These are phyloP conservation scores for Cladophialophora bantiana DNA, from an alignment of 2,329 filamentous ascomycete species.

Conservation along the genomic window DNA sequence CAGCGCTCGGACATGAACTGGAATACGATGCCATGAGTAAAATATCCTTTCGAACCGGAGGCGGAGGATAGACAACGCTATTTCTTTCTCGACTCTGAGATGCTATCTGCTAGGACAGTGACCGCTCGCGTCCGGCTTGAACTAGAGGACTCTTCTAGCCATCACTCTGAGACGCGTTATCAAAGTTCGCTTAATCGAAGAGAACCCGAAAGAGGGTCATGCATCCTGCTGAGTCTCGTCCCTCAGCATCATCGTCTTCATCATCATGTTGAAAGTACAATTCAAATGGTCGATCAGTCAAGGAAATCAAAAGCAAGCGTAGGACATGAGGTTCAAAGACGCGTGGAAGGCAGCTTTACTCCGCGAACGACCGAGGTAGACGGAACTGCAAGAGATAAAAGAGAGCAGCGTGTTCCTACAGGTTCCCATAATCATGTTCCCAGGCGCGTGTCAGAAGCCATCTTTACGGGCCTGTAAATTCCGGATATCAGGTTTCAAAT, in stretches of 20 bases:
- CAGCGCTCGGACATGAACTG: conserved; percentile 12
- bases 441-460: too few relatives aligned
- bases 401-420: too few relatives aligned
- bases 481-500: too few relatives aligned
- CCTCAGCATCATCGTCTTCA: neutral
- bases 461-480: too few relatives aligned
- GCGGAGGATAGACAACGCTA: neutral
- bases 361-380: too few relatives aligned
- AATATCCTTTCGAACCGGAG: too few relatives aligned
- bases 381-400: too few relatives aligned
- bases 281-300: neutral
- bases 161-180: neutral
- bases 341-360: too few relatives aligned
- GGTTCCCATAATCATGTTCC: too few relatives aligned
- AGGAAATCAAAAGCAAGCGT: neutral
- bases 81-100: neutral
- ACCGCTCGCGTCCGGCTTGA: neutral
- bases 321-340: too few relatives aligned
- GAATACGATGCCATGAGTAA: neutral
- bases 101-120: neutral
- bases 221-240: neutral
- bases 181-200: neutral
- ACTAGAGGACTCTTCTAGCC: neutral
- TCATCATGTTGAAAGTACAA: neutral
- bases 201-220: neutral